Base-by-base conservation (phyloP, 495 filamentous ascomycete species). In the Neurospora africana region DNA sequence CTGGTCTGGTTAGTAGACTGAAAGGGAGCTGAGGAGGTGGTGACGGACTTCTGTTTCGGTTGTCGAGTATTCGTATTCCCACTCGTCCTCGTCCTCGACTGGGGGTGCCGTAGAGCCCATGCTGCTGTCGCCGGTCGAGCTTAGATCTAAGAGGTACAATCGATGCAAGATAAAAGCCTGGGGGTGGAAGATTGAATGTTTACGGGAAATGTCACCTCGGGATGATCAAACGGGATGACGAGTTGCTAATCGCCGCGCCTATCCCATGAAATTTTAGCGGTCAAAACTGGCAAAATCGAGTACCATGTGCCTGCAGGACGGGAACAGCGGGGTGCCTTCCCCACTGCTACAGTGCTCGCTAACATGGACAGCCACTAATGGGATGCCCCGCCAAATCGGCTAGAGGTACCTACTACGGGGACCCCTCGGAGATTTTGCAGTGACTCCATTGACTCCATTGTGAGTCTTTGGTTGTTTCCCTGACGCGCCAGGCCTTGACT, bases 21-120 rank as follows among this genome's bases (percentile, higher is more conserved):
- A 33, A 9, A 15, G 7, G 19, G 38, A 38, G n/a, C 9, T 5
- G 17, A 37, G 27, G 1, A 19, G 9, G 35, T 38, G n/a, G 2
- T 37, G 27, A 47, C 72, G 40, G 75, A 83, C 86, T 78, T 88
- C 86, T n/a, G 80, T 86, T 71, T 88, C 85, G 3, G 85, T 86
- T 9, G 81, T 76, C 0, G 86, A 88, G 73, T 88, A 88, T 68
- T 88, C 86, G 73, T 87, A 87, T 71, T 88, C 86, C 86, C 85
- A 88, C 68, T 86, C 86, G 19, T 84, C 82, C 33, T 83, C 81
- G 68, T 84, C 78, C 1, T 85, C 84, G 37, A 76, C 44, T 39
- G 33, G 21, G 44, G 37, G 23, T 33, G 21, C n/a, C 17, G 27
- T 61, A 33, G 17, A 38, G 68, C 37, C 68, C 61, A 36, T 39